phyloP scores from a whole-genome alignment of 257 asterid genomes.

The Agastache rugosa region DNA sequence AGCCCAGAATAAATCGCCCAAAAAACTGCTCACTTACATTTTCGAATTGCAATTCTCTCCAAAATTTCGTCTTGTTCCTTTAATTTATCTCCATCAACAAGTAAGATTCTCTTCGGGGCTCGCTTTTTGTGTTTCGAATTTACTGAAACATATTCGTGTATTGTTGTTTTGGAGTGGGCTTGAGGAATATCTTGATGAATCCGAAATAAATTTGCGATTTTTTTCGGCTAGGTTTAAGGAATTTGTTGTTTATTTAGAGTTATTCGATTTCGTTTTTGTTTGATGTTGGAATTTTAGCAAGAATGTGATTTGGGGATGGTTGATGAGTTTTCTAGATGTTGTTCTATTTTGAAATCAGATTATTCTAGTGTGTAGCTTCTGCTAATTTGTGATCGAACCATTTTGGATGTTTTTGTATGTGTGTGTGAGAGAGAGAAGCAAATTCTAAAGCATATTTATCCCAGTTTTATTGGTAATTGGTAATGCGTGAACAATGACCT shows the following conservation, averaged over 20 bases:
- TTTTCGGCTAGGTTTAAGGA: slow-evolving; percentile 1
- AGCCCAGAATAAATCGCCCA: slow-evolving; percentile 22
- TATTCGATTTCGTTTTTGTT: slow-evolving; percentile 11
- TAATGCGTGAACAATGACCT: not conserved
- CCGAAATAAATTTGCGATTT: not conserved
- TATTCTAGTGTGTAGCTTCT: slow-evolving; percentile 7
- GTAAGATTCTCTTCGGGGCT: slow-evolving; percentile 36
- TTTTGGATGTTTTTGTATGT: not conserved
- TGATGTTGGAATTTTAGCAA: slow-evolving; percentile 11
- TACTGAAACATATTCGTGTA: slow-evolving; percentile 6
- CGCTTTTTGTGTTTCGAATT: not conserved
- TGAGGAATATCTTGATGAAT: not conserved
- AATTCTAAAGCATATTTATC: not conserved
- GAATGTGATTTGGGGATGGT: slow-evolving; percentile 23
- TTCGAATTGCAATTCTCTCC: slow-evolving; percentile 10
- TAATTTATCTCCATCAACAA: slow-evolving; percentile 25
- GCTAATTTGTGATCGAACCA: slow-evolving; percentile 16
- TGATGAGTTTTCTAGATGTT: slow-evolving; percentile 20
- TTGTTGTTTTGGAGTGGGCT: not conserved
- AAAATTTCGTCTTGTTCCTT: slow-evolving; percentile 1
- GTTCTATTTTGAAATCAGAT: not conserved
- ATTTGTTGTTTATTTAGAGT: slow-evolving; percentile 4
- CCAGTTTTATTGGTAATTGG: not conserved
- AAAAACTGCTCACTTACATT: slow-evolving; percentile 14
- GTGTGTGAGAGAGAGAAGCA: not conserved